Evolutionary conservation across 345 rosid species (phyloP), one percentile per base, ranked within the genome.

Genomic region (Salix viminalis): DNA sequence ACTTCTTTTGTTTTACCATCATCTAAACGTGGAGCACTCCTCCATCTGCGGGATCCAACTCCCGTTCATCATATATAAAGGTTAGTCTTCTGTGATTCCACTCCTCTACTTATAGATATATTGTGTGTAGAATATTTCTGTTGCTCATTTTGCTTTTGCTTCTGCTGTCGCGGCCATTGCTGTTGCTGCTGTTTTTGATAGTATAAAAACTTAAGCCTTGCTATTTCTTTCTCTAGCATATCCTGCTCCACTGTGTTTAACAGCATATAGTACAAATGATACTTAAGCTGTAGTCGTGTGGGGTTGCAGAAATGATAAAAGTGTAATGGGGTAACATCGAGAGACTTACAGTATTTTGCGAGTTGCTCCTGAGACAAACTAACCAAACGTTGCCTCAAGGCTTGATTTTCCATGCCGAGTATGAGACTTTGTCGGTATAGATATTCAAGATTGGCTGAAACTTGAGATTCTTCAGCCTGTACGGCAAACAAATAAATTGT

Each of bases 361-460:
- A 87, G 85, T 75, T 93, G 90, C 84, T 95, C 97, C 72, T 90
- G 95, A 69, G 97, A 85, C 75, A 92, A 77, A 84, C 82, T 95
- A 79, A 91, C 96, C 41, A 95, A 69, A 5, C 99, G 96, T 66
- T 89, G 96, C 84, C 87, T 88, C 69, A 95, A 89, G 67, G 97
- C 88, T 87, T 89, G 91, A 83, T 93, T 93, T 84, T 95, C 99
- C 97, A 95, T 82, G 88, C 89, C 88, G 70, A 92, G 82, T 80
- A 91, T 90, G 80, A 91, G 97, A 83, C 84, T 88, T 73, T 88
- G 84, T 84, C 91, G 95, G 87, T 92, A 89, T 58, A 90, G 88
- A 85, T 92, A 94, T 74, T 91, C 95, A 83, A 94, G 97, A 85
- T 90, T 97, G 41, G 97, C 98, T 62, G 97, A 86, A 82, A 82